Conservation (phyloP, 1,139 yeast genomes). For the Debaryomyces sp. region DNA sequence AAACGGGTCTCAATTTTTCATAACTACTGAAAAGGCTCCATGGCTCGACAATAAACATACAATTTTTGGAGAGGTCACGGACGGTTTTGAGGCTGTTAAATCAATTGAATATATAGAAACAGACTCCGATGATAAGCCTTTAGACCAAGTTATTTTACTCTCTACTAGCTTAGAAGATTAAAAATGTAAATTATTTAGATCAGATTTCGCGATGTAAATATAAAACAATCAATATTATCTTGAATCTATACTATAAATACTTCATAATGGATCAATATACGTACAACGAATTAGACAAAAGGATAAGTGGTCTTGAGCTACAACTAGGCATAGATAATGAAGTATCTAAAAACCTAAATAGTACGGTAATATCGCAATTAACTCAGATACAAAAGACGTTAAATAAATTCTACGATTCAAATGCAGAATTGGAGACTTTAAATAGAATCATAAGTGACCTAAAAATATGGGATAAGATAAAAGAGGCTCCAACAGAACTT, state of each 20-base stretch:
- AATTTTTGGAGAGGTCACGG: conserved; percentile 32
- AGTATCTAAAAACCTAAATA: background rate
- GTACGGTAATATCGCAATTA: conserved; percentile 15
- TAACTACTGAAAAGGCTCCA: conserved; percentile 29
- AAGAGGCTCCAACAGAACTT: conserved; percentile 7
- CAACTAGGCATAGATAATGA: conserved; percentile 8
- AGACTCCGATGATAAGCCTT: conserved; percentile 24
- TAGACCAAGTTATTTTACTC: conserved; percentile 13
- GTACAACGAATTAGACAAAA: conserved; percentile 4
- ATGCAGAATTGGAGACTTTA: conserved; percentile 25
- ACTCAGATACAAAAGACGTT: conserved; percentile 19
- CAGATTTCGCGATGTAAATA: conserved; percentile 1
- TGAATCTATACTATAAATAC: background rate
- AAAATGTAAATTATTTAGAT: background rate
- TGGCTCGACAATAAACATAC: conserved; percentile 34
- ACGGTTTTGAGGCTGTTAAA: conserved; percentile 30
- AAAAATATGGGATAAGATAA: conserved; percentile 17
- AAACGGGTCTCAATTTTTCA: conserved; percentile 36
- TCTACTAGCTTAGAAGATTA: conserved; percentile 9
- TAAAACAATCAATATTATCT: background rate
- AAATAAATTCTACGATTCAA: conserved; percentile 17
- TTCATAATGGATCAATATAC: conserved; percentile 11
- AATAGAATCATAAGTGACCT: conserved; percentile 24
- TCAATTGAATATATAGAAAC: conserved; percentile 28
- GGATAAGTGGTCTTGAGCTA: conserved; percentile 11